Conservation (phyloP, 306 rosid species). For the Sindora glabra region DNA sequence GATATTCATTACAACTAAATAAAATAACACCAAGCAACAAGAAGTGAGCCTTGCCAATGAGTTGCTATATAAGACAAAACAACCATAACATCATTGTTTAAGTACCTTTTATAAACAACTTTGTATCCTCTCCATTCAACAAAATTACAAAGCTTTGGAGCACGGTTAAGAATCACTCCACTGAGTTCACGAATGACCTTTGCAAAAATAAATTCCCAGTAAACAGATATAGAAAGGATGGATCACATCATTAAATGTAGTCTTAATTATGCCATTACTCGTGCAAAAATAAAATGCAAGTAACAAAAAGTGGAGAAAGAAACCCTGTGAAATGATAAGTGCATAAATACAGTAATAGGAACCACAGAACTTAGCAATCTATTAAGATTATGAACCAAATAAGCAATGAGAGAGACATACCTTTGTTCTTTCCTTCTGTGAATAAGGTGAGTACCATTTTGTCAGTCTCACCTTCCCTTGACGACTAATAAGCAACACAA, state of each 20-base stretch:
- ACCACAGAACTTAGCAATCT: not conserved
- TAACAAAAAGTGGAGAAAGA: not conserved
- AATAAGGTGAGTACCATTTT: conserved; percentile 90
- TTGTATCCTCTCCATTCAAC: conserved; percentile 91
- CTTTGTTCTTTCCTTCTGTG: conserved; percentile 90
- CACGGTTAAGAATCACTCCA: conserved; percentile 73
- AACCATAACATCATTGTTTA: not conserved
- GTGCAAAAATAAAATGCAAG: not conserved
- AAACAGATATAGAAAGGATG: not conserved
- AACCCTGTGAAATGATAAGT: not conserved
- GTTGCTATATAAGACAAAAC: not conserved
- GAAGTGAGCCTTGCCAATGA: not conserved
- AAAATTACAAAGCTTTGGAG: conserved; percentile 88
- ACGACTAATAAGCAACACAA: conserved; percentile 86
- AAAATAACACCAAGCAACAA: not conserved
- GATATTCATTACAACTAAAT: not conserved
- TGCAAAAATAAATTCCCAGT: not conserved
- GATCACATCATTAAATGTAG: not conserved
- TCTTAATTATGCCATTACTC: not conserved
- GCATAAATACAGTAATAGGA: not conserved
- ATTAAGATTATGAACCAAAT: not conserved
- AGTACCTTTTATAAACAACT: conserved; percentile 91
- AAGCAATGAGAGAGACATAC: conserved; percentile 13
- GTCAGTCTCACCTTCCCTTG: conserved; percentile 94
- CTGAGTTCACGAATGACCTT: conserved; percentile 79